These are phyloP conservation scores for Chenopodium suecicum DNA, from an alignment of 148 eudicot genomes.

Conservation along the genomic window DNA sequence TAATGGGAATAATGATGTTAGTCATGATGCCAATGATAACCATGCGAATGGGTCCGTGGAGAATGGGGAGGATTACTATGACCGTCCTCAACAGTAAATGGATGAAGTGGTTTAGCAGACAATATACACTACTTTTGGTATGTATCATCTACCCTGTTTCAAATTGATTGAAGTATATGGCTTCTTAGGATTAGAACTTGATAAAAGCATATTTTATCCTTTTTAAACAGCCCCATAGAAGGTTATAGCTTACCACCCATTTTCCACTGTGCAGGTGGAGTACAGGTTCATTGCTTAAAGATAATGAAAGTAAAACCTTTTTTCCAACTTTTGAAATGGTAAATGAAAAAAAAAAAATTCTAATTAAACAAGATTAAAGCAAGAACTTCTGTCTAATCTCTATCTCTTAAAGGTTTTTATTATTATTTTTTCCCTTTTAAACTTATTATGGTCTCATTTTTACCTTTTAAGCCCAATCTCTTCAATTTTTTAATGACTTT, in stretches of 20 bases:
- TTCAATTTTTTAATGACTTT: too few relatives aligned
- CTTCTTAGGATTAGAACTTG: constrained; percentile 1
- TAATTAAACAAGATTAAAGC: constrained; percentile 24
- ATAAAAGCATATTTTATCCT: constrained; percentile 9
- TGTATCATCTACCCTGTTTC: constrained; percentile 17
- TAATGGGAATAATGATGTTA: constrained; percentile 36
- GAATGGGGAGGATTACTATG: constrained; percentile 41
- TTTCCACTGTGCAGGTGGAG: constrained; percentile 95
- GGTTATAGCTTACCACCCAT: constrained; percentile 48
- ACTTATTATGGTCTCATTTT: neutral
- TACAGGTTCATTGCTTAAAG: constrained; percentile 71
- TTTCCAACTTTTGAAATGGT: constrained; percentile 33
- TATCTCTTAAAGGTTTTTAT: neutral
- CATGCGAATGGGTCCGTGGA: constrained; percentile 28
- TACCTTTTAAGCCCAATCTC: neutral
- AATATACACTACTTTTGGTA: constrained; percentile 39
- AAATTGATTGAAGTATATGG: neutral
- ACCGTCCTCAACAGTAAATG: constrained; percentile 33
- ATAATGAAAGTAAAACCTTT: constrained; percentile 44
- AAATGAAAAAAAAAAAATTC: constrained; percentile 4
- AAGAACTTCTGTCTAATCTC: neutral
- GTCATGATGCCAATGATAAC: constrained; percentile 29
- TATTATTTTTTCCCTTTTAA: neutral
- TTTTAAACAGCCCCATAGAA: constrained; percentile 21
- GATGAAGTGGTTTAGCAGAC: constrained; percentile 27